A percentile compares a stretch with the other conserved stretches of the same genome.
These are phyloP conservation scores for Thielaviopsis populi DNA, from an alignment of 2,329 filamentous ascomycete genomes.

Conservation along the genomic window DNA sequence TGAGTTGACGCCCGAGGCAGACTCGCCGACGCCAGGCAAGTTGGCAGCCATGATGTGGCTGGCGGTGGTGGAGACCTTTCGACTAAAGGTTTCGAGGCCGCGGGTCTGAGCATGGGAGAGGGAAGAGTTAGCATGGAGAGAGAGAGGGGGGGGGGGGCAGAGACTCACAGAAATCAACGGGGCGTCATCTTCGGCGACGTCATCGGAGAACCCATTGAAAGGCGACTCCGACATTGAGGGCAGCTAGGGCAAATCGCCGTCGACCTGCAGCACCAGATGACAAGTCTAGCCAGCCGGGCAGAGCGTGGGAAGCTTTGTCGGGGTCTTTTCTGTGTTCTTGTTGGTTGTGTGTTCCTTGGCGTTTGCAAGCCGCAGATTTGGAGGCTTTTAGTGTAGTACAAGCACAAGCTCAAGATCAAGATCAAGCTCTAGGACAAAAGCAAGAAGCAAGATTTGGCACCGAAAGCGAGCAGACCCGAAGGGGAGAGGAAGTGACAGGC, in stretches of 20 bases:
- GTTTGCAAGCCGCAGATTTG: no score
- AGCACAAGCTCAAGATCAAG: not conserved
- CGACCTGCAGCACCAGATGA: not conserved
- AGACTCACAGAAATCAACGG: constrained; percentile 18
- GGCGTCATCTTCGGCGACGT: constrained; percentile 16
- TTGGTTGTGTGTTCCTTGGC: not conserved
- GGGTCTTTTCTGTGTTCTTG: no score
- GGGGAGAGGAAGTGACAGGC: not conserved
- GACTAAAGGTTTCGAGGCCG: constrained; percentile 79
- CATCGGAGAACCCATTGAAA: constrained; percentile 17
- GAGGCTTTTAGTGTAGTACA: not conserved
- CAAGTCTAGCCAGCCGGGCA: not conserved
- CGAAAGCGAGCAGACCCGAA: not conserved
- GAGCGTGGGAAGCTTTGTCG: no score
- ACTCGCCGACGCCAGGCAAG: constrained; percentile 28
- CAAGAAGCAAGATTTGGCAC: not conserved
- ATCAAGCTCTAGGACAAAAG: not conserved
- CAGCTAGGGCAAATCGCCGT: constrained; percentile 1
- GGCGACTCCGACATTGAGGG: constrained; percentile 17
- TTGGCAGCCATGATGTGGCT: constrained; percentile 69
- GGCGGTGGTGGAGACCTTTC: constrained; percentile 89
- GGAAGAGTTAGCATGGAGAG: not conserved
- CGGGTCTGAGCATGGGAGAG: constrained; percentile 44
- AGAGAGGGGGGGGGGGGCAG: no score
- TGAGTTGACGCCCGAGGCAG: constrained; percentile 31